Conservation (phyloP, 768 basidiomycete genomes). For the Panus rudis region DNA sequence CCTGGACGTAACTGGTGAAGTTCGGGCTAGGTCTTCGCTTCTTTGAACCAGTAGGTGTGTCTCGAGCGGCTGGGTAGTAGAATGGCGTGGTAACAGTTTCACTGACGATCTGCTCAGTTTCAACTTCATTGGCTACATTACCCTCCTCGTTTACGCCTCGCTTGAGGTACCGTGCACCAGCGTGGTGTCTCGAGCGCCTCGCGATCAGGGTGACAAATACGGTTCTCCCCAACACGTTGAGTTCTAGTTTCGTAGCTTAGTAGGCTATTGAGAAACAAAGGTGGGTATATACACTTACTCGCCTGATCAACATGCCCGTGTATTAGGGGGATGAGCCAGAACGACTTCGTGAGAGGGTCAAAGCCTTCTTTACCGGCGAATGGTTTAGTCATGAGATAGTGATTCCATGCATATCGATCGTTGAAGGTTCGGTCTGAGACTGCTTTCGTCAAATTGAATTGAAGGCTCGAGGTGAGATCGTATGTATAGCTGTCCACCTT, state of each 20-base stretch:
- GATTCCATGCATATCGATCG: slow-evolving; percentile 93
- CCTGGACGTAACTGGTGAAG: slow-evolving; percentile 95
- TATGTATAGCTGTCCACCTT: slow-evolving; percentile 72
- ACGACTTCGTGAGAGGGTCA: slow-evolving; percentile 40
- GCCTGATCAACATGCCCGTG: slow-evolving; percentile 99
- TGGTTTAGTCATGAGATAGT: slow-evolving; percentile 69
- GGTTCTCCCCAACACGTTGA: slow-evolving; percentile 83
- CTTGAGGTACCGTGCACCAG: slow-evolving; percentile 90
- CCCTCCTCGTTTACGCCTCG: slow-evolving; percentile 96
- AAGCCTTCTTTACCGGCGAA: slow-evolving; percentile 51
- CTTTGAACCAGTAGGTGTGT: slow-evolving; percentile 20
- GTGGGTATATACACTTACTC: no score
- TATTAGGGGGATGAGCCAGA: slow-evolving; percentile 88
- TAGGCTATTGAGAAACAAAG: no score
- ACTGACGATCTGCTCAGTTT: slow-evolving; percentile 95
- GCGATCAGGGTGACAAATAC: slow-evolving; percentile 95
- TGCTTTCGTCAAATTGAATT: slow-evolving; percentile 75
- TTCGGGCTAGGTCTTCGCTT: slow-evolving; percentile 66
- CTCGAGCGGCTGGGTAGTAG: slow-evolving; percentile 54
- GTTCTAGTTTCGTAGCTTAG: no score
- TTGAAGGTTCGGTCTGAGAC: slow-evolving; percentile 53
- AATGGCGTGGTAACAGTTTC: slow-evolving; percentile 88
- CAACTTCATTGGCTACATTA: slow-evolving; percentile 97
- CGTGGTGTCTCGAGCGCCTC: slow-evolving; percentile 88
- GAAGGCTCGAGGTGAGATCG: slow-evolving; percentile 92